Evolutionary conservation across 352 stramenopile species (phyloP).

Genomic region (Phytophthora sp.): DNA sequence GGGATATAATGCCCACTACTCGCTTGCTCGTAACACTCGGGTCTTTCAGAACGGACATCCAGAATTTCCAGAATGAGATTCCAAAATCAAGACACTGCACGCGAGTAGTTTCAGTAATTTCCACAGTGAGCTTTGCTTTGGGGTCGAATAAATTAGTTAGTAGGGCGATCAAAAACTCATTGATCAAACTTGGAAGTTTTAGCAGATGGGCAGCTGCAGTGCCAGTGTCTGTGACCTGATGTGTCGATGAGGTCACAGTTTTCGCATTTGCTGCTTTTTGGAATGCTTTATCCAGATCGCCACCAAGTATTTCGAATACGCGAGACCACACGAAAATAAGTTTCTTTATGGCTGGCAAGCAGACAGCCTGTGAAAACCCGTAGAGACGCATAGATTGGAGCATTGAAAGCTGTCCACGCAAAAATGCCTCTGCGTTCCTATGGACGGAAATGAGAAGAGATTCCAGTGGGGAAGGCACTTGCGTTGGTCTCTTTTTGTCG

Average conservation of each 20-base stretch:
- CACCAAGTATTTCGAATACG: conserved; percentile 67
- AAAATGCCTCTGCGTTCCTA: conserved; percentile 73
- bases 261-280: conserved; percentile 32
- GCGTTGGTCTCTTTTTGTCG: conserved; percentile 50
- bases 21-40: conserved; percentile 55
- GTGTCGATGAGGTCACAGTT: conserved; percentile 27
- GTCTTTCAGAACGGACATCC: conserved; percentile 58
- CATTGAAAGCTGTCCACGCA: conserved; percentile 71
- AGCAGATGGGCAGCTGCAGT: conserved; percentile 46
- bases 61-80: conserved; percentile 79
- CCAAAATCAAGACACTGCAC: conserved; percentile 79
- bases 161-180: conserved; percentile 69
- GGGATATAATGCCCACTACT: conserved; percentile 51
- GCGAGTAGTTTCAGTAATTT: conserved; percentile 54
- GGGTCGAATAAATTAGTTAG: conserved; percentile 57
- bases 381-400: conserved; percentile 74
- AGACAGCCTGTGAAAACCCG: conserved; percentile 57
- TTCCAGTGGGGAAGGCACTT: conserved; percentile 63
- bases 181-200: conserved; percentile 74
- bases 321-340: conserved; percentile 78
- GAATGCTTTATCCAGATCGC: conserved; percentile 36
- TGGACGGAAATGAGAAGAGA: conserved; percentile 71
- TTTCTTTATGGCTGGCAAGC: conserved; percentile 74
- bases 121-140: conserved; percentile 9
- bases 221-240: conserved; percentile 37